Percentiles rank a stretch among this genome's conserved stretches.
phyloP scores from a whole-genome alignment of 257 asterid genomes.

The Capsicum baccatum region DNA sequence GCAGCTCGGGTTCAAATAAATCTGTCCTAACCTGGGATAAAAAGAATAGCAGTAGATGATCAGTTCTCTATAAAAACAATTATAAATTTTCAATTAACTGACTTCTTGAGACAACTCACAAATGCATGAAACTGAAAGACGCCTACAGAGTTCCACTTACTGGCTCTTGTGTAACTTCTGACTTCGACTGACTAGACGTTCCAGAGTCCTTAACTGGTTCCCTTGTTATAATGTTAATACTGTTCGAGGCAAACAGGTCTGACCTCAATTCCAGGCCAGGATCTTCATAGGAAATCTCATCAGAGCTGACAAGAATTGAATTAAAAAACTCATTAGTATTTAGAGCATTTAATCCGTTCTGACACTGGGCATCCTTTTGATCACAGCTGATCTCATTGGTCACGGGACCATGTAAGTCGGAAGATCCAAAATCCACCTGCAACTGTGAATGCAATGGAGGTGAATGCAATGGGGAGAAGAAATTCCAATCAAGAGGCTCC shows the following conservation, averaged over 20 bases:
- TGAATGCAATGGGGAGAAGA: constrained; percentile 63
- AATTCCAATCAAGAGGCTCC: constrained; percentile 53
- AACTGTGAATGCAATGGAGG: constrained; percentile 72
- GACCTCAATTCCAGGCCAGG: constrained; percentile 19
- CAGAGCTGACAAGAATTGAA: constrained; percentile 58
- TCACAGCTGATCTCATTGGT: constrained; percentile 37
- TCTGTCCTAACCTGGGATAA: constrained; percentile 40
- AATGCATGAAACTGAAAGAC: not conserved
- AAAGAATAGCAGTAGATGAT: not conserved
- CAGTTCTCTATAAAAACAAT: not conserved
- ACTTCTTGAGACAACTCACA: not conserved
- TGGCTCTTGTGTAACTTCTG: constrained; percentile 56
- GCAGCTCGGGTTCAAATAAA: constrained; percentile 31
- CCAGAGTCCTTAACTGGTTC: constrained; percentile 29
- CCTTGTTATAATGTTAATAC: constrained; percentile 18
- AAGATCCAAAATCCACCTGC: constrained; percentile 65
- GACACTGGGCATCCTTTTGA: constrained; percentile 44
- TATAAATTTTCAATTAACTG: not conserved
- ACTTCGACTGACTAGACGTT: constrained; percentile 62
- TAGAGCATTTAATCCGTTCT: constrained; percentile 52
- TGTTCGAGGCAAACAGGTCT: not conserved
- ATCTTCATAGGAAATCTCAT: constrained; percentile 48
- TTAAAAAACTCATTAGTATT: constrained; percentile 60
- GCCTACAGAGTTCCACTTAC: constrained; percentile 46
- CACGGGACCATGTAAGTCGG: constrained; percentile 39